phyloP scores from a whole-genome alignment of 441 rosid genomes.

The Aleurites moluccanus region DNA sequence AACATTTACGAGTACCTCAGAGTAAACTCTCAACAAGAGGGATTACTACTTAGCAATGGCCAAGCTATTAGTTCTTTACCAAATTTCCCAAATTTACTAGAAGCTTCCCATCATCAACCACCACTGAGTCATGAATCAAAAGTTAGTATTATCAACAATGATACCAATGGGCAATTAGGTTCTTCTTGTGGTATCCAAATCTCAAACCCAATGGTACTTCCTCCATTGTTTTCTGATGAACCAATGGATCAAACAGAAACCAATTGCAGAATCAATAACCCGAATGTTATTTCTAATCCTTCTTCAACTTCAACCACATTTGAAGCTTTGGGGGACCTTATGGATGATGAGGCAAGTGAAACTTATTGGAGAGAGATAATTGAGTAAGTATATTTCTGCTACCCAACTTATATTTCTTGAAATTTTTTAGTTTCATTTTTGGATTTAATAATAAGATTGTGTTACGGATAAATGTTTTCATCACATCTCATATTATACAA shows the following conservation, averaged over 20 bases:
- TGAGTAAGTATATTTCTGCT: conserved; percentile 36
- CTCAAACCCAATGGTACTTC: conserved; percentile 33
- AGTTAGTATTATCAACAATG: neutral
- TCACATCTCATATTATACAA: too few relatives aligned
- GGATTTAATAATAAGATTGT: too few relatives aligned
- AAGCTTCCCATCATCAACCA: conserved; percentile 9
- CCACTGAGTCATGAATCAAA: conserved; percentile 8
- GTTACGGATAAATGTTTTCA: too few relatives aligned
- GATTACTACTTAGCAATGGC: conserved; percentile 4
- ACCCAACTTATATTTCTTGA: too few relatives aligned
- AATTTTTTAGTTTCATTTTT: too few relatives aligned
- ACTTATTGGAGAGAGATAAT: conserved; percentile 57
- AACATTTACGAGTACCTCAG: conserved; percentile 17
- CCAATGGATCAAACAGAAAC: conserved; percentile 26
- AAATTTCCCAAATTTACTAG: conserved; percentile 26
- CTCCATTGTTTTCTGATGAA: conserved; percentile 39
- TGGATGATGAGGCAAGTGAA: conserved; percentile 53
- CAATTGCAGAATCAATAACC: conserved; percentile 5
- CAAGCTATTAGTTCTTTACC: conserved; percentile 19
- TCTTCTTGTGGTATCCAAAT: conserved; percentile 22
- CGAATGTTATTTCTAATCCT: conserved; percentile 32
- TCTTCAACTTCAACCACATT: conserved; percentile 43
- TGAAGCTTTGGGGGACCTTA: conserved; percentile 53
- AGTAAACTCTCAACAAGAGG: conserved; percentile 12
- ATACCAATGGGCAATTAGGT: conserved; percentile 6